phyloP scores from a whole-genome alignment of 2,329 filamentous ascomycete genomes.

The Onygenales sp. region DNA sequence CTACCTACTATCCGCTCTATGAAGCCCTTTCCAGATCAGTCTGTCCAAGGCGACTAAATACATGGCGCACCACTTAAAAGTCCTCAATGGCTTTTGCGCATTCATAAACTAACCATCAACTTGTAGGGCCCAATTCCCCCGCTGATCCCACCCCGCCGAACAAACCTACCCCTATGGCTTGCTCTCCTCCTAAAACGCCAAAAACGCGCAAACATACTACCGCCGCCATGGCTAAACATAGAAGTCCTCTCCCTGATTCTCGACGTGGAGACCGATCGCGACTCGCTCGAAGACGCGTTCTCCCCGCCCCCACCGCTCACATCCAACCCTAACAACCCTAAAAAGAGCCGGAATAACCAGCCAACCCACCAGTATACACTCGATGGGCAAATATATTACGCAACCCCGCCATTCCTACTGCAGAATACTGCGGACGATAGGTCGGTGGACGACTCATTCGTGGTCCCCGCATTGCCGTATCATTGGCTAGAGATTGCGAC shows the following conservation, averaged over 20 bases:
- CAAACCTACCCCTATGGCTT: constrained; percentile 81
- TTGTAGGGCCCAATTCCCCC: constrained; percentile 64
- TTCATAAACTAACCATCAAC: constrained; percentile 5
- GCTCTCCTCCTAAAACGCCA: constrained; percentile 92
- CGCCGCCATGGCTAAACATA: constrained; percentile 79
- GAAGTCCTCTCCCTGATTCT: constrained; percentile 68
- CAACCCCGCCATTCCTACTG: constrained; percentile 66
- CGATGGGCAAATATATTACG: constrained; percentile 30
- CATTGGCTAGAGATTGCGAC: constrained; percentile 93
- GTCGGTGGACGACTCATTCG: neutral
- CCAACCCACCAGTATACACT: constrained; percentile 21
- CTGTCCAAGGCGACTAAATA: neutral
- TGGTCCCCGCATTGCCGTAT: constrained; percentile 59
- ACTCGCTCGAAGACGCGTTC: constrained; percentile 56
- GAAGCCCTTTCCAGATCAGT: neutral
- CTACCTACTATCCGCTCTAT: constrained; percentile 3
- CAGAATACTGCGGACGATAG: constrained; percentile 55
- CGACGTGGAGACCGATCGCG: constrained; percentile 63
- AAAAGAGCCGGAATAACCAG: constrained; percentile 18
- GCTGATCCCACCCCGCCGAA: constrained; percentile 71
- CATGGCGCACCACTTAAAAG: neutral
- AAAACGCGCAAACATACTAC: constrained; percentile 81
- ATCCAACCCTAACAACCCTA: constrained; percentile 15
- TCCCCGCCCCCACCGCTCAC: constrained; percentile 65
- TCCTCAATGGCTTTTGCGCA: neutral